Base-by-base conservation (phyloP, 495 filamentous ascomycete genomes). In the Penicillium samsonianum region DNA sequence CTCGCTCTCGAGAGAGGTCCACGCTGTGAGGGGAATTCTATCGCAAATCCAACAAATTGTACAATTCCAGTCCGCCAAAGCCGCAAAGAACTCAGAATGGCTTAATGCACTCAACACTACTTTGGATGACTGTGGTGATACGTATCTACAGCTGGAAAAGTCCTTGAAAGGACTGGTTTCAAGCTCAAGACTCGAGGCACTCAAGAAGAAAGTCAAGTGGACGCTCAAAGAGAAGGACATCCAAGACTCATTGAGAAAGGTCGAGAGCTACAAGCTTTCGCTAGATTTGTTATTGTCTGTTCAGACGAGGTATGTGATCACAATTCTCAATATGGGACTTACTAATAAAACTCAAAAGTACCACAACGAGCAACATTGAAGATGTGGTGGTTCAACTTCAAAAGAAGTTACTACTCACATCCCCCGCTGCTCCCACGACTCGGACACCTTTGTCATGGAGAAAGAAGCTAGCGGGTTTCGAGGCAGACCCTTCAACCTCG, bases 101-200 rank as follows among this genome's bases (percentile, higher is more conserved):
- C 23, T 57, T 17, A 43, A 57, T 2, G 25, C 54, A 14, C 54
- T 57, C n/a, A 42, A 50, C n/a, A 16, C 16, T 17, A 57, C 45
- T 1, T 25, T 50, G 23, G 45, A 50, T 10, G 46, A 50, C 22
- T 57, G 45, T 10, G 45, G 54, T n/a, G 45, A 50, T 19, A 40
- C 35, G 19, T 57, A 57, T 31, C 54, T 57, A 23, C 26, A 35
- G 2, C 25, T 57, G 5, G 44, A 50, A 14, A 57, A 57, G n/a
- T 35, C 26, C 2, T 41, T 57, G 12, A 14, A 57, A 8, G 45
- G 22, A 31, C 33, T 37, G 33, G 33, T 37, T 0, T n/a, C 33
- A n/a, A 37, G 14, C 33, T 37, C 33, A 16, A 37, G 16, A 37
- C 33, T 37, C 16, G 33, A n/a, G 14, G 33, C 33, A n/a, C 33